Conservation (phyloP, 2,329 filamentous ascomycete genomes). For the Ophiostoma perfectum region DNA sequence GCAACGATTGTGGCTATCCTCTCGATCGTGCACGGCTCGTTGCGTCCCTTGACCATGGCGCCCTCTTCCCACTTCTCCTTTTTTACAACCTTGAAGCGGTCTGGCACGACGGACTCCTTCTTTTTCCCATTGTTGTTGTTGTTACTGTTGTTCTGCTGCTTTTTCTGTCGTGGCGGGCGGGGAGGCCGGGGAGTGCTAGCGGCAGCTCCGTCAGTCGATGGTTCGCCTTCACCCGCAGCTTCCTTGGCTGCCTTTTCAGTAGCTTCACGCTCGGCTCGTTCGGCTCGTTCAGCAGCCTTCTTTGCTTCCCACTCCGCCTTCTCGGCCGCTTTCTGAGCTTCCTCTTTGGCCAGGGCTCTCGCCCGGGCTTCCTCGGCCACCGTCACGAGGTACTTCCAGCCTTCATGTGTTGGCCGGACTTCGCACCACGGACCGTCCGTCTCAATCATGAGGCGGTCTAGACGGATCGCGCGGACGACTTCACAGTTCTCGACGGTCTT, state of each 20-base stretch:
- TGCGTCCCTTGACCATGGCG: conserved; percentile 86
- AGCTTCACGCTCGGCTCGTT: conserved; percentile 29
- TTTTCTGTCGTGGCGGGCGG: conserved; percentile 24
- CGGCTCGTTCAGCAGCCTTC: conserved; percentile 35
- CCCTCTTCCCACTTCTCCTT: conserved; percentile 92
- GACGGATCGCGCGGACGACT: conserved; percentile 71
- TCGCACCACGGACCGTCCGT: conserved; percentile 98
- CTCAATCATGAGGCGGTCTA: conserved; percentile 84
- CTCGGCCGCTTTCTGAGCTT: conserved; percentile 18
- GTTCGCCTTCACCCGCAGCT: conserved; percentile 6
- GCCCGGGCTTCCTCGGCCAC: conserved; percentile 27
- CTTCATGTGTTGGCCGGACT: conserved; percentile 82
- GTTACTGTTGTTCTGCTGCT: conserved; percentile 25
- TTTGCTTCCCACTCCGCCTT: conserved; percentile 22
- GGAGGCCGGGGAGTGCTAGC: conserved; percentile 17
- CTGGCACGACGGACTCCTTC: conserved; percentile 61
- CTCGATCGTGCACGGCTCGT: conserved; percentile 84
- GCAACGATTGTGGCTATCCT: conserved; percentile 86
- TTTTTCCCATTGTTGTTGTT: conserved; percentile 40
- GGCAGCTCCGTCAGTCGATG: background rate
- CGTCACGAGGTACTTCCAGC: conserved; percentile 59
- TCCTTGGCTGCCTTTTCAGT: conserved; percentile 25
- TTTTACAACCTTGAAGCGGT: conserved; percentile 78
- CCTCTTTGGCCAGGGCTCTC: conserved; percentile 24
- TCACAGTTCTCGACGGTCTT: conserved; percentile 89